Conservation (phyloP, 371 early-diverging fungal species). For the Mucor indicus region DNA sequence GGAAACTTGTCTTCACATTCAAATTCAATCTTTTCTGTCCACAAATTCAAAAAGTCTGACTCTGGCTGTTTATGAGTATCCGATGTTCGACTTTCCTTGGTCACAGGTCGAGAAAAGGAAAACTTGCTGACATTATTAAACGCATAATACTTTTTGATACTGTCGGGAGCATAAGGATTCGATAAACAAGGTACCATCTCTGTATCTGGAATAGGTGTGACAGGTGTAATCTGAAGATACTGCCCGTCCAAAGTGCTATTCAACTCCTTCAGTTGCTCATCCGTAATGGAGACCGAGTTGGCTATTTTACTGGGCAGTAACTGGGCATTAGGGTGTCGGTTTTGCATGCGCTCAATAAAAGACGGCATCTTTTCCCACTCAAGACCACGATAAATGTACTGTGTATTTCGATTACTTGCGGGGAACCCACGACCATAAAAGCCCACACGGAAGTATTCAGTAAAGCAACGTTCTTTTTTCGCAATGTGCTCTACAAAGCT, state of each 20-base stretch:
- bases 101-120: constrained; percentile 61
- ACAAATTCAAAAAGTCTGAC: constrained; percentile 70
- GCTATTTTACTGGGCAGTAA: constrained; percentile 47
- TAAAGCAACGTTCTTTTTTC: constrained; percentile 61
- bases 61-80: constrained; percentile 29
- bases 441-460: constrained; percentile 75
- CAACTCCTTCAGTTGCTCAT: constrained; percentile 52
- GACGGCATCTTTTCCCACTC: constrained; percentile 77
- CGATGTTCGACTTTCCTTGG: constrained; percentile 2
- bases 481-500: constrained; percentile 56
- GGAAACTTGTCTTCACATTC: constrained; percentile 71
- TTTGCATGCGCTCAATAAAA: constrained; percentile 73
- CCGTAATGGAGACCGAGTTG: constrained; percentile 22
- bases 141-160: constrained; percentile 58
- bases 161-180: constrained; percentile 41
- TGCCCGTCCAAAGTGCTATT: constrained; percentile 51
- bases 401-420: constrained; percentile 54
- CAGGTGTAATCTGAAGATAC: constrained; percentile 72
- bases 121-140: constrained; percentile 66
- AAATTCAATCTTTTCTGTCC: constrained; percentile 74
- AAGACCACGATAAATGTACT: constrained; percentile 70
- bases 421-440: constrained; percentile 73
- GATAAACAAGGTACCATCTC: constrained; percentile 20
- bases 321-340: constrained; percentile 63
- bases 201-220: constrained; percentile 58